Evolutionary conservation across 345 rosid species (phyloP).

Genomic region (Brassica incana): DNA sequence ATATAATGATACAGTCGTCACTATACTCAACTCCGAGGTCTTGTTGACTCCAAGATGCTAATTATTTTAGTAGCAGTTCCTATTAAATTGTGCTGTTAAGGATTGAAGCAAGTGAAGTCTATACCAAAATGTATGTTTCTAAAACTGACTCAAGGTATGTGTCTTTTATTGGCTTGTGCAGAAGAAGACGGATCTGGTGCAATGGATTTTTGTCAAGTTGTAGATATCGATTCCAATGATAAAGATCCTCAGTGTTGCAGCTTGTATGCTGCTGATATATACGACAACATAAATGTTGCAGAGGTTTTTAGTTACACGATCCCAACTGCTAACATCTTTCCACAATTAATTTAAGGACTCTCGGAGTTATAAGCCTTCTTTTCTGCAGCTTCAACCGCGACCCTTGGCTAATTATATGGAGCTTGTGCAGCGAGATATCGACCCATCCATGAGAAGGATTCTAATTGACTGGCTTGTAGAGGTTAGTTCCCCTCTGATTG

Average conservation of each 20-base stretch:
- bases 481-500: conserved; percentile 45
- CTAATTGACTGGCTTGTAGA: conserved; percentile 95
- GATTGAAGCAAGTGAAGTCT: conserved; percentile 9
- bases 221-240: conserved; percentile 69
- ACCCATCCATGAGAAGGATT: conserved; percentile 76
- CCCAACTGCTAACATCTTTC: conserved; percentile 21
- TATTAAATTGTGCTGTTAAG: background rate
- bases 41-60: conserved; percentile 15
- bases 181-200: conserved; percentile 44
- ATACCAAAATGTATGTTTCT: background rate
- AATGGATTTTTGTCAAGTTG: conserved; percentile 40
- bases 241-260: conserved; percentile 76
- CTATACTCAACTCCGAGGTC: background rate
- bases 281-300: conserved; percentile 50
- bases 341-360: background rate
- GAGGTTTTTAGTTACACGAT: conserved; percentile 61
- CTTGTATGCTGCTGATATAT: conserved; percentile 75
- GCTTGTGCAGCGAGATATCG: conserved; percentile 66
- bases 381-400: conserved; percentile 69
- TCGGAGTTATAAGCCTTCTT: background rate
- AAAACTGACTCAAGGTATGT: background rate
- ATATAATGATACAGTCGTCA: background rate
- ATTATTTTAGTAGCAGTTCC: background rate
- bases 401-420: conserved; percentile 79
- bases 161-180: conserved; percentile 45